A percentile compares a stretch with the other conserved stretches of the same genome.
phyloP scores from a whole-genome alignment of 2,329 filamentous ascomycete genomes.

The Raffaelea ambrosiae region DNA sequence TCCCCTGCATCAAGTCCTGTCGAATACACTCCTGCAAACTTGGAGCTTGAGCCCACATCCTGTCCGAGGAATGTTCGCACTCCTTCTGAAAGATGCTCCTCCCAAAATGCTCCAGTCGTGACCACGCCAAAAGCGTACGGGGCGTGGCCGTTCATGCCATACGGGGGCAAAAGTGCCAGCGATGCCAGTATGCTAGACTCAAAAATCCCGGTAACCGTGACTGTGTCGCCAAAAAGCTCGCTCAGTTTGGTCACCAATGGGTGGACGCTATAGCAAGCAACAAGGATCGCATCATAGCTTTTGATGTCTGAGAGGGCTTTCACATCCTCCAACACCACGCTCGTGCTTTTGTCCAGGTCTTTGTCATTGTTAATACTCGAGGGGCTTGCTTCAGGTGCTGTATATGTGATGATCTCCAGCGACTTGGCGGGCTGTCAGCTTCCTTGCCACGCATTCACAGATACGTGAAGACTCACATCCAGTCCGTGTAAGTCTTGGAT shows the following conservation, averaged over 20 bases:
- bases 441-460: too few relatives aligned
- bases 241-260: constrained; percentile 58
- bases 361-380: constrained; percentile 69
- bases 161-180: constrained; percentile 40
- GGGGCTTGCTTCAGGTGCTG: constrained; percentile 53
- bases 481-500: too few relatives aligned
- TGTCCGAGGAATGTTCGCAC: constrained; percentile 56
- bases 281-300: constrained; percentile 65
- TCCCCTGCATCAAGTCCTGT: constrained; percentile 75
- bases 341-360: constrained; percentile 56
- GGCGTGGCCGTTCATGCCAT: constrained; percentile 10
- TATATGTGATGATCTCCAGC: constrained; percentile 53
- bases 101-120: constrained; percentile 80
- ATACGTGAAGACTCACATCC: too few relatives aligned
- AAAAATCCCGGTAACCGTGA: constrained; percentile 73
- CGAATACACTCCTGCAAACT: constrained; percentile 73
- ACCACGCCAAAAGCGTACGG: constrained; percentile 68
- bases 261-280: constrained; percentile 85
- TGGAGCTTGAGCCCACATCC: constrained; percentile 25
- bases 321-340: constrained; percentile 52
- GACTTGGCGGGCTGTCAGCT: constrained; percentile 25
- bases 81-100: constrained; percentile 58
- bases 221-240: constrained; percentile 15
- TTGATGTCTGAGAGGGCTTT: constrained; percentile 22
- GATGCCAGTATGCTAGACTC: constrained; percentile 67